Conservation (phyloP, 148 eudicot species). For the Rhododendron mucronatum region DNA sequence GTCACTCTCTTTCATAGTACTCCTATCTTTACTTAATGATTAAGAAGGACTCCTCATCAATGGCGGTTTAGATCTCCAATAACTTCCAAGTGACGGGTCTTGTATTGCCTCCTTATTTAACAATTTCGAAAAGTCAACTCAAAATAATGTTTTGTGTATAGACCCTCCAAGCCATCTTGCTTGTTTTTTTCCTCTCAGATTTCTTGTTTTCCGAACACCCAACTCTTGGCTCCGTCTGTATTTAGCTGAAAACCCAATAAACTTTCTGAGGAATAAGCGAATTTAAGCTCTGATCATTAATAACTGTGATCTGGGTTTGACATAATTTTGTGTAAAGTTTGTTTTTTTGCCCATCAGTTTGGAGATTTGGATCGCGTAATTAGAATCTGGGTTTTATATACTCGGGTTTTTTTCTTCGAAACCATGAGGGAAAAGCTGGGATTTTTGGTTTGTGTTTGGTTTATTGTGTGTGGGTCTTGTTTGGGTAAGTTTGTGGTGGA, state of each 20-base stretch:
- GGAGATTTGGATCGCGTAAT: neutral
- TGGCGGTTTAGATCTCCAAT: constrained; percentile 15
- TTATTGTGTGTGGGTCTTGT: constrained; percentile 32
- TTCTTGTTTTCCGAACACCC: neutral
- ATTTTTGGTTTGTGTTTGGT: constrained; percentile 26
- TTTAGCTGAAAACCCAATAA: neutral
- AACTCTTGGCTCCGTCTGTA: neutral
- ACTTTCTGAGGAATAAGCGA: neutral
- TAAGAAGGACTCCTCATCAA: neutral
- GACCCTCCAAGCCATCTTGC: neutral
- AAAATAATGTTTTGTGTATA: neutral
- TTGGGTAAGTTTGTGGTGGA: constrained; percentile 88
- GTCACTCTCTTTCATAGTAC: neutral
- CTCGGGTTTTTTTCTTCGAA: neutral
- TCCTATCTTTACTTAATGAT: neutral
- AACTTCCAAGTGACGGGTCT: neutral
- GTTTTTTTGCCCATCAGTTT: neutral
- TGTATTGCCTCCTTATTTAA: neutral
- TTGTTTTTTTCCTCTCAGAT: neutral
- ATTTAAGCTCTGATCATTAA: neutral
- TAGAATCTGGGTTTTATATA: neutral
- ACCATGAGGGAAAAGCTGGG: constrained; percentile 35
- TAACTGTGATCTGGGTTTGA: neutral
- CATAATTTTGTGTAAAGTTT: neutral
- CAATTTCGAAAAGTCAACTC: neutral